Percentiles rank a stretch among this genome's conserved stretches.
These are phyloP conservation scores for Diaporthe ilicicola DNA, from an alignment of 2,329 filamentous ascomycete genomes.

Conservation along the genomic window DNA sequence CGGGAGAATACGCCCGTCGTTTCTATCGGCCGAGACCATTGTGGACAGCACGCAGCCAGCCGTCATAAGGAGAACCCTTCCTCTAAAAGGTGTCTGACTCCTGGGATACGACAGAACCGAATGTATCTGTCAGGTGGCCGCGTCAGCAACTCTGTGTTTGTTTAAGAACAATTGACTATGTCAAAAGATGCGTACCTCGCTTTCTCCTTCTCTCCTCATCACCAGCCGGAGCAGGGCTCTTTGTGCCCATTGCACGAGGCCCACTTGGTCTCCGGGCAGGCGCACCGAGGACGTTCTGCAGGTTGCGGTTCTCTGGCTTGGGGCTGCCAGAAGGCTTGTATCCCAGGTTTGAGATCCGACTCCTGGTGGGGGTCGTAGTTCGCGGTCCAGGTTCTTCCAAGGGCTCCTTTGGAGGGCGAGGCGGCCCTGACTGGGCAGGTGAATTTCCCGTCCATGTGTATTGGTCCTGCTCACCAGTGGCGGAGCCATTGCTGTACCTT, in stretches of 20 bases:
- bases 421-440: slow-evolving; percentile 54
- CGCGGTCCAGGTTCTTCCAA: slow-evolving; percentile 50
- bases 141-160: not conserved
- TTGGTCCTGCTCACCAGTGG: slow-evolving; percentile 40
- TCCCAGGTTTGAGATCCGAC: slow-evolving; percentile 52
- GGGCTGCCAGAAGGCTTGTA: slow-evolving; percentile 54
- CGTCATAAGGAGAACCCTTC: slow-evolving; percentile 29
- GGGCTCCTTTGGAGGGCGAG: slow-evolving; percentile 71
- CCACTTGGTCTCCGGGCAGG: slow-evolving; percentile 65
- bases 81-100: slow-evolving; percentile 63
- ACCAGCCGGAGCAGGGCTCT: slow-evolving; percentile 48
- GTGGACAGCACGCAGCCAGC: slow-evolving; percentile 30
- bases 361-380: slow-evolving; percentile 55
- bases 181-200: slow-evolving; percentile 56
- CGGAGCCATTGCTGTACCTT: slow-evolving; percentile 58
- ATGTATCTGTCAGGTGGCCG: slow-evolving; percentile 53
- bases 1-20: not conserved
- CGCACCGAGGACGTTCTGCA: slow-evolving; percentile 61
- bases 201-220: slow-evolving; percentile 58
- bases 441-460: slow-evolving; percentile 44
- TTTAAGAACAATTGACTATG: slow-evolving; percentile 17
- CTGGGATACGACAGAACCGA: slow-evolving; percentile 59
- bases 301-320: slow-evolving; percentile 64
- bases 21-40: slow-evolving; percentile 22
- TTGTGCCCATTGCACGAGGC: slow-evolving; percentile 69